Base-by-base conservation (phyloP, 305 asterid species). In the Fraxinus platypoda region DNA sequence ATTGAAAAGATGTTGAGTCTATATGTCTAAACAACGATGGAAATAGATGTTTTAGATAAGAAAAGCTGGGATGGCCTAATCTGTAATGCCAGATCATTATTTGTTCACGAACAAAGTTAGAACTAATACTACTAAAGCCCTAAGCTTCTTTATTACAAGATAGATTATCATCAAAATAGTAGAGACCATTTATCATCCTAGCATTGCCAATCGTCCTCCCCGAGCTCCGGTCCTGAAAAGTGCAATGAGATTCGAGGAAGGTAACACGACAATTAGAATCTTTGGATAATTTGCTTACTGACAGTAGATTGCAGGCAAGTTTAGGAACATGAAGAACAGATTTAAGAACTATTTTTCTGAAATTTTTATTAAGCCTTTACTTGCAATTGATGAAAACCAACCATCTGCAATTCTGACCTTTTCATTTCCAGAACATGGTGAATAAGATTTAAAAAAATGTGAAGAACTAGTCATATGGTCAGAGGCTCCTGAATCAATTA, bases 261-360 rank as follows among this genome's bases (percentile, higher is more conserved):
- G 54, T 41, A 38, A 62, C 28, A 75, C 1, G 8, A 11, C 41
- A 64, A 28, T 31, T 46, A 54, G 23, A 31, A 37, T 54, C 46
- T n/a, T 19, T 76, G 33, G 31, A 38, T n/a, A 81, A 3, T 81
- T 76, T 81, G 25, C 0, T 81, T 43, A 43, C 5, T 0, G 4
- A 43, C 52, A 43, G 2, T 3, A 12, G 52, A 12, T 43, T 43
- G 52, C 66, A 34, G 12, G 78, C 1, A 13, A 81, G 38, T 30
- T 76, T 81, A 35, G 81, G 15, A 13, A 76, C 30, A 38, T 76
- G 84, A 49, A 68, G 82, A 19, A 71, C 25, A 71, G 1, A 30
- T n/a, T 9, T 41, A 6, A 80, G n/a, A 43, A 17, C 1, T 11
- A 35, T 13, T 12, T 46, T 3, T 28, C 8, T 15, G 7, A n/a